Base-by-base conservation (phyloP, 2,329 filamentous ascomycete species). In the Endothia cerciana region DNA sequence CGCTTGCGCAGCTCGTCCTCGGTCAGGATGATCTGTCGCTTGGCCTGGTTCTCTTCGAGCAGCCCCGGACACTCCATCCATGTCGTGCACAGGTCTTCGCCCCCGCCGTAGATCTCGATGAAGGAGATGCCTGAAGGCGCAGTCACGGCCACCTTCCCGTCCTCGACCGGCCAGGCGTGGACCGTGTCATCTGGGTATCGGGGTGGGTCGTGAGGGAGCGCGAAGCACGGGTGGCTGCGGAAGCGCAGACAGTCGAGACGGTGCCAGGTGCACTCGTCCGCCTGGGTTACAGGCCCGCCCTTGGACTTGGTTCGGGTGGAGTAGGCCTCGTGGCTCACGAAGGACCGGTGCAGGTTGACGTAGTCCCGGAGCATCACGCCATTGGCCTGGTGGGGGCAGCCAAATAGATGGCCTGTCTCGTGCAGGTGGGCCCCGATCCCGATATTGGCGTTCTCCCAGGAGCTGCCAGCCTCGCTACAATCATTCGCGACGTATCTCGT, bases 351-450 rank as follows among this genome's bases (percentile, higher is more conserved):
- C 15, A 98, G 80, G 1, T 84, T 89, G 40, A 94, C 87, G 75
- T 97, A 97, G 75, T 97, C 94, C 64, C 92, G 86, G 60, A 93
- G 82, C 94, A 98, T 98, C 68, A 98, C 84, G n/a, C 95, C 94
- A 36, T 82, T 91, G 73, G 95, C 92, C 74, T 96, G 93, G 74
- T 96, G 92, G 11, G 93, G 92, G 70, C 92, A 96, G 60, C 94
- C 94, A 71, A 98, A 91, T 28, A 97, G 78, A 78, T 97, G 94
- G 3, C 94, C 94, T 0, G 91, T 91, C 77, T 97, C 93, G 76
- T 97, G 94, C 58, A 98, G 78, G 77, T 98, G 94, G 11, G 93
- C 94, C 8, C 94, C 94, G 70, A 98, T 96, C 38, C 94, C 94
- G 68, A 97, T 91, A 72, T 94, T 97, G 33, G 92, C 93, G n/a